These are phyloP conservation scores for Deinandra increscens DNA, from an alignment of 129 eudicot species.

Conservation along the genomic window DNA sequence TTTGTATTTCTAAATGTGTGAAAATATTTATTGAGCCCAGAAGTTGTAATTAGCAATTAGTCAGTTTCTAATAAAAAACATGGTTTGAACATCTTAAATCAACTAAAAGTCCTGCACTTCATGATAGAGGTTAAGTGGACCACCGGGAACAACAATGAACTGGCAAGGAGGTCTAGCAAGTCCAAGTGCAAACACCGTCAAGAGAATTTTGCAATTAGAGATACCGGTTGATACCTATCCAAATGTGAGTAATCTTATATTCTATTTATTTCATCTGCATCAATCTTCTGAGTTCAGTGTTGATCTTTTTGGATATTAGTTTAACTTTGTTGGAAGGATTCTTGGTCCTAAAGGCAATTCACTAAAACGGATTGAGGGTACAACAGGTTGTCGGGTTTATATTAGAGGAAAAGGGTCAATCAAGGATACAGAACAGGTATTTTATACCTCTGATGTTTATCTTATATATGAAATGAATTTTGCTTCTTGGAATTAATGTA, in stretches of 20 bases:
- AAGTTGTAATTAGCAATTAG: no score
- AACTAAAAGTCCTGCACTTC: not conserved
- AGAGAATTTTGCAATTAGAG: constrained; percentile 80
- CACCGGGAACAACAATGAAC: constrained; percentile 84
- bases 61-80: not conserved
- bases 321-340: constrained; percentile 92
- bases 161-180: constrained; percentile 99
- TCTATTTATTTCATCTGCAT: not conserved
- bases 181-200: constrained; percentile 90
- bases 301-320: constrained; percentile 41
- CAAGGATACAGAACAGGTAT: constrained; percentile 93
- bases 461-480: not conserved
- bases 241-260: constrained; percentile 45
- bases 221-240: constrained; percentile 90
- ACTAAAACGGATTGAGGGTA: constrained; percentile 83
- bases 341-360: constrained; percentile 94
- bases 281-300: not conserved
- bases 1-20: not conserved
- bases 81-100: not conserved
- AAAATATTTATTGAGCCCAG: no score
- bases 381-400: constrained; percentile 92
- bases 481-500: not conserved
- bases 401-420: constrained; percentile 96
- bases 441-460: not conserved
- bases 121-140: constrained; percentile 78